Evolutionary conservation across 441 rosid species (phyloP), one percentile per base, ranked within the genome.

Genomic region (Flueggea neowawraea): DNA sequence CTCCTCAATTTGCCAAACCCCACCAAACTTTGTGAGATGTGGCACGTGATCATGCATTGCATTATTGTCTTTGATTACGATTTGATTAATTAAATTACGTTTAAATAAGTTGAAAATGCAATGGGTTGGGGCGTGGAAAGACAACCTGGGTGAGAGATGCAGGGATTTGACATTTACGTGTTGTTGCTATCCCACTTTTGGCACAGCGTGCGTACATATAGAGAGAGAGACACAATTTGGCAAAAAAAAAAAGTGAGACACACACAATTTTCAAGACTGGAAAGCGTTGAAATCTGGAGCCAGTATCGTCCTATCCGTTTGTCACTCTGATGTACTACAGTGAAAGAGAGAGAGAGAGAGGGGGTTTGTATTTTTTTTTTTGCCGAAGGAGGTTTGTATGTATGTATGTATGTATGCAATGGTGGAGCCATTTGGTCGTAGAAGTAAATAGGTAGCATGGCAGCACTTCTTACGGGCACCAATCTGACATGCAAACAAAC

Each of bases 291-390:
- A 85, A 85, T 79, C 73, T 82, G 91, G 66, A 88, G 87, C 95
- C 73, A 69, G 90, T 75, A 73, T 85, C 88, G 95, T 84, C 91
- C 80, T 80, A 88, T 88, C 91, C 88, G 75, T 84, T 84, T 85
- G 95, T 85, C 91, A 82, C 85, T 79, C 86, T 16, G 79, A 73
- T 74, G 80, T 75, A 80, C 28, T 77, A 52, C 36, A 57, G 13
- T 52, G n/a, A 17, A 56, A 13, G 61, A 56, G 57, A 41, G 31
- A 49, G 70, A 73, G 69, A 61, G 54, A 22, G 28, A 22, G 28
- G 2, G 63, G 2, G 28, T n/a, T n/a, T n/a, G n/a, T n/a, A n/a
- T n/a, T n/a, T n/a, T n/a, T n/a, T n/a, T n/a, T n/a, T n/a, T n/a
- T n/a, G n/a, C n/a, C n/a, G n/a, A n/a, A n/a, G 2, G 28, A 22